phyloP scores from a whole-genome alignment of 331 rosid genomes.

The Cucumis variabilis region DNA sequence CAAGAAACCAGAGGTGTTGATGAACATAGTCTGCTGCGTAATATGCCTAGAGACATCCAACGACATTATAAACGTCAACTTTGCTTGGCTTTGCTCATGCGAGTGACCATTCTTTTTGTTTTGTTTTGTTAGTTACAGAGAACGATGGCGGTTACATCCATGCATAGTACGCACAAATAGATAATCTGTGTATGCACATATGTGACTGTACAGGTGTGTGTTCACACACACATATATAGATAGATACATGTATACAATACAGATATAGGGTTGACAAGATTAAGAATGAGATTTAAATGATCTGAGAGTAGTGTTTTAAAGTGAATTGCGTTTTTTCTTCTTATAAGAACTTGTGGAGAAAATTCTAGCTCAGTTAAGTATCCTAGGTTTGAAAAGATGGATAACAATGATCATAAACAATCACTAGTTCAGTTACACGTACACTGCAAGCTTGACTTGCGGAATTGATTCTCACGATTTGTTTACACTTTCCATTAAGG shows the following conservation, averaged over 20 bases:
- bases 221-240: no score
- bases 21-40: constrained; percentile 35
- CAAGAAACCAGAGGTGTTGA: constrained; percentile 37
- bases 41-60: constrained; percentile 34
- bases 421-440: neutral
- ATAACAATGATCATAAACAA: neutral
- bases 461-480: neutral
- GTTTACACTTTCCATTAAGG: neutral
- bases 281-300: neutral
- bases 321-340: neutral
- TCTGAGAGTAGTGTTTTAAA: neutral
- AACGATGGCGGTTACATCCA: neutral
- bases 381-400: neutral
- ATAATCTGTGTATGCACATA: no score
- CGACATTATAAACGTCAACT: constrained; percentile 33
- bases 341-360: neutral
- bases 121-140: neutral
- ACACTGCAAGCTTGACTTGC: neutral
- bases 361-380: neutral
- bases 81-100: constrained; percentile 27
- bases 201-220: no score
- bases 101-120: neutral
- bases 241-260: no score
- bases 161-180: no score
- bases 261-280: neutral